Conservation (phyloP, 805 yeast species). For the Nakazawaea sp. region DNA sequence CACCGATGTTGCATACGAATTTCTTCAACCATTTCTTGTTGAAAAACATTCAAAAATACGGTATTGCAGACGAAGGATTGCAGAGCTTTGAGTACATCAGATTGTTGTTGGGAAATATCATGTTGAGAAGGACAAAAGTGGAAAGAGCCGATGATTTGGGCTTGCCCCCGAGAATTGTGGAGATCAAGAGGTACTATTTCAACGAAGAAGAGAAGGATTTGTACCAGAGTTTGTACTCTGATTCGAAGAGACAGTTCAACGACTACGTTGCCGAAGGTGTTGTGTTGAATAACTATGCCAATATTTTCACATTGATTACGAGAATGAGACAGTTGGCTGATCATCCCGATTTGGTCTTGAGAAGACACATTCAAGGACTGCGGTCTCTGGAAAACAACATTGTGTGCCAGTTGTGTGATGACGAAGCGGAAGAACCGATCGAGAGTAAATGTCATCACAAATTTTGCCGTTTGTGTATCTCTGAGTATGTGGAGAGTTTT, state of each 20-base stretch:
- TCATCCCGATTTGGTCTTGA: slow-evolving; percentile 92
- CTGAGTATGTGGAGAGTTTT: slow-evolving; percentile 81
- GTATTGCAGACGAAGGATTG: slow-evolving; percentile 75
- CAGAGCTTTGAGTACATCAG: slow-evolving; percentile 76
- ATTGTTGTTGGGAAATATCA: slow-evolving; percentile 63
- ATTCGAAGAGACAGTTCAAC: slow-evolving; percentile 79
- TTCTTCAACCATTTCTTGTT: slow-evolving; percentile 94
- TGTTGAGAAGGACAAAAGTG: slow-evolving; percentile 91
- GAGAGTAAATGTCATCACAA: slow-evolving; percentile 90
- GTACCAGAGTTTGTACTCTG: slow-evolving; percentile 81
- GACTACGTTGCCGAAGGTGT: slow-evolving; percentile 96
- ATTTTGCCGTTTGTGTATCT: slow-evolving; percentile 88
- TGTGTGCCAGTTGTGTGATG: slow-evolving; percentile 92
- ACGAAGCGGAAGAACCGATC: slow-evolving; percentile 97
- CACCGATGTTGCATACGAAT: slow-evolving; percentile 92
- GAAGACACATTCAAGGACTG: slow-evolving; percentile 44
- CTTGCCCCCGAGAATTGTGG: slow-evolving; percentile 91
- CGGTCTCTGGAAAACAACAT: slow-evolving; percentile 33
- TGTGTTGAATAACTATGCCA: slow-evolving; percentile 92
- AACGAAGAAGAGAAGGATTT: slow-evolving; percentile 94
- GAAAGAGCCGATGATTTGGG: slow-evolving; percentile 98
- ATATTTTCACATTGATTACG: slow-evolving; percentile 90
- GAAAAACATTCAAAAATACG: slow-evolving; percentile 85
- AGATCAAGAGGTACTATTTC: slow-evolving; percentile 77
- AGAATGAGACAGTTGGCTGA: slow-evolving; percentile 98